A percentile compares a stretch with the other conserved stretches of the same genome.
Conservation (phyloP, 441 rosid species). For the Biscutella auriculata region DNA sequence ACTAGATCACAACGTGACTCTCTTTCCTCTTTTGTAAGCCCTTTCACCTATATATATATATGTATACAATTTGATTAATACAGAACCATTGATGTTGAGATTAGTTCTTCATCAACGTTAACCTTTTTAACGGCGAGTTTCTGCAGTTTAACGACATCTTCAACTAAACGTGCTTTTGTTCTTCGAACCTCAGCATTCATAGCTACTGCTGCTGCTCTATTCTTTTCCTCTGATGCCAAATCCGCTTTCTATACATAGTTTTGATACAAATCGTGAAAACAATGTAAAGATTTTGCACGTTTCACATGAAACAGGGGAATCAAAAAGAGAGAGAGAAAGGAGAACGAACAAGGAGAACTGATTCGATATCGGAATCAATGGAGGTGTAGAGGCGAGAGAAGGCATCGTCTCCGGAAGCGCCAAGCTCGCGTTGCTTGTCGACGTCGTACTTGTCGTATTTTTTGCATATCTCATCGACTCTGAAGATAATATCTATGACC, state of each 20-base stretch:
- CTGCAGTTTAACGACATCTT: constrained; percentile 45
- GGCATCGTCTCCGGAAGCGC: constrained; percentile 38
- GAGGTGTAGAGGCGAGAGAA: constrained; percentile 34
- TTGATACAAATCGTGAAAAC: too few species aligned
- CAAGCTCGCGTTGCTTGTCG: constrained; percentile 37
- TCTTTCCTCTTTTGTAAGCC: constrained; percentile 41
- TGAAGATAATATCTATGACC: constrained; percentile 38
- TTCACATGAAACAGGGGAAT: too few species aligned
- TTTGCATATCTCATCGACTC: constrained; percentile 52
- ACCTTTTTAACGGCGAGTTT: constrained; percentile 52
- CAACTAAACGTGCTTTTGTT: constrained; percentile 40
- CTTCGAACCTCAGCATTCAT: constrained; percentile 59
- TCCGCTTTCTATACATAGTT: constrained; percentile 41
- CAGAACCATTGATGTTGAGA: background rate
- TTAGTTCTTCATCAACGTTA: too few species aligned
- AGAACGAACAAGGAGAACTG: constrained; percentile 25
- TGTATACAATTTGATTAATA: background rate
- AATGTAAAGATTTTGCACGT: too few species aligned
- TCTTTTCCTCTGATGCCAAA: constrained; percentile 31
- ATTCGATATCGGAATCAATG: constrained; percentile 31
- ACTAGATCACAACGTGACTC: constrained; percentile 39
- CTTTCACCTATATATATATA: constrained; percentile 33
- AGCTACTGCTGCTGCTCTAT: constrained; percentile 48
- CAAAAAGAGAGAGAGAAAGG: background rate
- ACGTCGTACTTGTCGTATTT: constrained; percentile 49